Conservation (phyloP, 495 filamentous ascomycete genomes). For the Neurospora hispaniola region DNA sequence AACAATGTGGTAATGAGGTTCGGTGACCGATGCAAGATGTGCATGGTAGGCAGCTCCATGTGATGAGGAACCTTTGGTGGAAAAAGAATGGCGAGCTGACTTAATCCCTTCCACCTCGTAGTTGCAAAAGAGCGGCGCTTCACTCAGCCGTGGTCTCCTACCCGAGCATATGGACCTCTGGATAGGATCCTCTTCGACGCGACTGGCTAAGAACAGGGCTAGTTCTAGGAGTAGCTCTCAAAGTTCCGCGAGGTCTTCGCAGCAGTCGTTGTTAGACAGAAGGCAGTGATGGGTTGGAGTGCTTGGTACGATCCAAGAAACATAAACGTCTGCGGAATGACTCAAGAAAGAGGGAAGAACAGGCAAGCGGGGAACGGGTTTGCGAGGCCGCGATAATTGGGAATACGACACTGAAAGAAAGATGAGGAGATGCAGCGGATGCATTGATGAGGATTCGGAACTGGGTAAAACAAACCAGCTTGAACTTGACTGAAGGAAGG, state of each 20-base stretch:
- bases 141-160: constrained; percentile 16
- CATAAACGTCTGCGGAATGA: neutral
- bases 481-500: neutral
- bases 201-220: neutral
- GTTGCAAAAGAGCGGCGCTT: constrained; percentile 14
- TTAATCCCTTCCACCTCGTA: neutral
- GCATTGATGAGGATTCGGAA: neutral
- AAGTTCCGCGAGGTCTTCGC: neutral
- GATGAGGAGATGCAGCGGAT: neutral
- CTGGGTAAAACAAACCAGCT: neutral
- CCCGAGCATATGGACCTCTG: constrained; percentile 11
- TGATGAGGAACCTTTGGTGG: neutral
- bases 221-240: neutral
- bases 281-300: neutral
- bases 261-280: neutral
- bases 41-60: constrained; percentile 24
- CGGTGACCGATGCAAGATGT: constrained; percentile 35
- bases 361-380: neutral
- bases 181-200: constrained; percentile 1
- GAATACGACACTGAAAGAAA: neutral
- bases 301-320: neutral
- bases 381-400: neutral
- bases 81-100: neutral
- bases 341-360: neutral
- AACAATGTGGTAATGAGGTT: constrained; percentile 35